Evolutionary conservation across 2,329 filamentous ascomycete species (phyloP).

Genomic region (Arthroderma sp.): DNA sequence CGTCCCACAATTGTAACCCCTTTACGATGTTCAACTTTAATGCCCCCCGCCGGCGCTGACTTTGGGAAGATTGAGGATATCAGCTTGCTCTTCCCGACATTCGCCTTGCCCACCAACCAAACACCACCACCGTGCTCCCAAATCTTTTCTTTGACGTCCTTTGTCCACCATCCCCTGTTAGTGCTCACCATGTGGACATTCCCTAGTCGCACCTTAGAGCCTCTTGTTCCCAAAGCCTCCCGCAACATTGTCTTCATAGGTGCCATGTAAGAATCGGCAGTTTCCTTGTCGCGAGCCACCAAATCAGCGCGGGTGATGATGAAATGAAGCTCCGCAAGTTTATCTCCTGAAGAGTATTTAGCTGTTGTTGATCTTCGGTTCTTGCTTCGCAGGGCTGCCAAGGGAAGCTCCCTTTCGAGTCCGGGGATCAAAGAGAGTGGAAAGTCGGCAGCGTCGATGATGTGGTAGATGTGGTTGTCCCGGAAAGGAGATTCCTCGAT

Average conservation of each 20-base stretch:
- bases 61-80: slow-evolving; percentile 80
- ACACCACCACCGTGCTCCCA: slow-evolving; percentile 70
- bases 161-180: slow-evolving; percentile 82
- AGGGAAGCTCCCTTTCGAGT: slow-evolving; percentile 55
- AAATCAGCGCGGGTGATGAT: slow-evolving; percentile 83
- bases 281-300: slow-evolving; percentile 66
- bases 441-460: slow-evolving; percentile 91
- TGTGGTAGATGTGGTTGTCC: slow-evolving; percentile 88
- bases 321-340: slow-evolving; percentile 74
- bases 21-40: neutral
- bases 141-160: slow-evolving; percentile 71
- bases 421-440: slow-evolving; percentile 81
- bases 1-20: slow-evolving; percentile 1
- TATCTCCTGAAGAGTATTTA: slow-evolving; percentile 53
- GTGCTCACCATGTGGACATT: slow-evolving; percentile 81
- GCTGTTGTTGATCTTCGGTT: slow-evolving; percentile 63
- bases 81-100: slow-evolving; percentile 89
- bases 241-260: slow-evolving; percentile 67
- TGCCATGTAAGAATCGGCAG: slow-evolving; percentile 76
- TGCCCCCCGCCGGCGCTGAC: slow-evolving; percentile 33
- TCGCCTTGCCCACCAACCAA: slow-evolving; percentile 97
- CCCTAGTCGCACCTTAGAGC: slow-evolving; percentile 63
- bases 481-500: slow-evolving; percentile 80
- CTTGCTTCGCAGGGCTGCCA: slow-evolving; percentile 61
- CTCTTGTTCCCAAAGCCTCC: slow-evolving; percentile 56